Conservation (phyloP, 371 early-diverging fungal genomes). For the Syncephalis fuscata region DNA sequence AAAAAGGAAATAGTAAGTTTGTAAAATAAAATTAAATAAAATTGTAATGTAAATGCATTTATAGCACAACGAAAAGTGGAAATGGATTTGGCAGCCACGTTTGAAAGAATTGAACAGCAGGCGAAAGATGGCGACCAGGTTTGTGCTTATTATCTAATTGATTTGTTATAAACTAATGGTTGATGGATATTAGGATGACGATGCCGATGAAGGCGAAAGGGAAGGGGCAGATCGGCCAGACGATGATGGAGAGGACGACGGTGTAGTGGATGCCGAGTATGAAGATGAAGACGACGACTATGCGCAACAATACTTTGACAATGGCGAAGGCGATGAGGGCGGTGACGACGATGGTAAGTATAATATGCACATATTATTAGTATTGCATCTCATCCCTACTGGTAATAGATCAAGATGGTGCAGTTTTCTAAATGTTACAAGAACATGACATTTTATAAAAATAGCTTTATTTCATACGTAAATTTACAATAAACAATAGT, state of each 20-base stretch:
- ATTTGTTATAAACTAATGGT: constrained; percentile 20
- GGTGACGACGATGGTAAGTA: constrained; percentile 9
- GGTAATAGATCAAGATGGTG: no score
- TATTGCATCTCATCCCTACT: no score
- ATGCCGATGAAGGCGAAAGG: neutral
- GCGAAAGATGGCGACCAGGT: neutral
- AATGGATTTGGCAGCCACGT: neutral
- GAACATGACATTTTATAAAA: no score
- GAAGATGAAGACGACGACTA: constrained; percentile 7
- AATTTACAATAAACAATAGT: no score
- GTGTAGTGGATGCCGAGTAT: neutral
- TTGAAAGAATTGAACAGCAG: neutral
- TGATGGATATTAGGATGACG: constrained; percentile 9
- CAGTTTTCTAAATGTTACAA: no score
- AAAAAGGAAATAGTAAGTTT: neutral
- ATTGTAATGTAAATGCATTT: neutral
- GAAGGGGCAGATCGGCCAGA: neutral
- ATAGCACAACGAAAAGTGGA: neutral
- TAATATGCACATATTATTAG: no score
- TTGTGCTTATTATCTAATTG: constrained; percentile 7
- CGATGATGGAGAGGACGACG: neutral
- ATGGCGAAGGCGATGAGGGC: constrained; percentile 10
- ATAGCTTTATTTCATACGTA: no score
- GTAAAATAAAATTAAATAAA: neutral
- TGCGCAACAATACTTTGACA: constrained; percentile 20